Evolutionary conservation across 345 rosid species (phyloP).

Genomic region (Salix suchowensis): DNA sequence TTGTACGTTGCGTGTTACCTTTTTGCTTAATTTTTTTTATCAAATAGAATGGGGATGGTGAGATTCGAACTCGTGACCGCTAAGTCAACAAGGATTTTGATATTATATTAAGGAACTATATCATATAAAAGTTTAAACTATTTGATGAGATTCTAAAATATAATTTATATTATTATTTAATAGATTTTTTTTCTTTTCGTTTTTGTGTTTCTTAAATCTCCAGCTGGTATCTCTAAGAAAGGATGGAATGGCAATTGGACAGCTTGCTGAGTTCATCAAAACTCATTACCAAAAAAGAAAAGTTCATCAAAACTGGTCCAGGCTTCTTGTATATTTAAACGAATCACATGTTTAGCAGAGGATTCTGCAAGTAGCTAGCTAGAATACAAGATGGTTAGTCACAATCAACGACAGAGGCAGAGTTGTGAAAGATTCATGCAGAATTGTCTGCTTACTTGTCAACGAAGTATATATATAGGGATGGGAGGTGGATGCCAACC

Average conservation of each 20-base stretch:
- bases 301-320: background rate
- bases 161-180: no score
- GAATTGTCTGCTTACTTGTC: background rate
- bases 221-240: background rate
- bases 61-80: no score
- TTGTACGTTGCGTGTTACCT: no score
- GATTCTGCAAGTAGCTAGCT: background rate
- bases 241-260: background rate
- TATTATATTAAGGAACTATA: no score
- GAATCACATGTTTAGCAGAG: background rate
- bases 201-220: background rate
- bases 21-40: no score
- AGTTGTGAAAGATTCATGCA: background rate
- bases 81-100: fast-evolving
- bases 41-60: fast-evolving
- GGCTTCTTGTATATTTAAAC: background rate
- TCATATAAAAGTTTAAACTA: no score
- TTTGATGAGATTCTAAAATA: no score
- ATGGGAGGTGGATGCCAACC: background rate
- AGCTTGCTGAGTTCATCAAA: background rate
- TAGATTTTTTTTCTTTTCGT: fast-evolving
- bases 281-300: background rate
- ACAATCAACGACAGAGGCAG: background rate
- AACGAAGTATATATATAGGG: background rate
- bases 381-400: background rate